phyloP scores from a whole-genome alignment of 371 early-diverging fungal species.

The Mucor circinelloides region DNA sequence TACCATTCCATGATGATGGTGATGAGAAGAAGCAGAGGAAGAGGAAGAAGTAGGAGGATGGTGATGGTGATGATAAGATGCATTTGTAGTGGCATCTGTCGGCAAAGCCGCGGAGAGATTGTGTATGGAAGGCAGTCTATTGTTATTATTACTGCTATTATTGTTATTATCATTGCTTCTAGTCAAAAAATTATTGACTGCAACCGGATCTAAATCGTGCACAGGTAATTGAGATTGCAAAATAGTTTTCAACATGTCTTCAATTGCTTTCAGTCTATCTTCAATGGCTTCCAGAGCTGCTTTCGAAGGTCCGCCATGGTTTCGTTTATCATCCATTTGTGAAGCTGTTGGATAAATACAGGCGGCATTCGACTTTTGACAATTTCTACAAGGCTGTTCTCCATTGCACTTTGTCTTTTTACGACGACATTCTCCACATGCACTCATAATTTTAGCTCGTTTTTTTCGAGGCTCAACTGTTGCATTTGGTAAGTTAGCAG shows the following conservation, averaged over 20 bases:
- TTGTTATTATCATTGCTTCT: conserved; percentile 10
- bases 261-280: conserved; percentile 46
- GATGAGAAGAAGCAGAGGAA: background rate
- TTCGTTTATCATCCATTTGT: conserved; percentile 36
- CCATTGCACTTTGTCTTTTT: conserved; percentile 70
- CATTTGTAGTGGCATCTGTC: background rate
- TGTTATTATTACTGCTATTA: background rate
- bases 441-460: conserved; percentile 66
- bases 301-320: conserved; percentile 27
- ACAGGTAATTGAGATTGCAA: conserved; percentile 28
- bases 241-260: conserved; percentile 47
- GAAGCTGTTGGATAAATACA: conserved; percentile 52
- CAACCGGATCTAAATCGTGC: conserved; percentile 15
- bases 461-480: conserved; percentile 43
- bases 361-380: conserved; percentile 50
- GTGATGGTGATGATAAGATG: background rate
- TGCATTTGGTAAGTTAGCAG: background rate
- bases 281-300: conserved; percentile 50
- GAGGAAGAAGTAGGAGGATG: background rate
- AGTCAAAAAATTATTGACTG: conserved; percentile 27
- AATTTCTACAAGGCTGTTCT: conserved; percentile 63
- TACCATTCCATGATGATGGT: background rate
- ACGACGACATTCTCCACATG: conserved; percentile 61
- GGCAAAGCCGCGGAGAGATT: conserved; percentile 34
- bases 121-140: conserved; percentile 39